Evolutionary conservation across 768 basidiomycete species (phyloP).

Genomic region (Trametes coccinea): DNA sequence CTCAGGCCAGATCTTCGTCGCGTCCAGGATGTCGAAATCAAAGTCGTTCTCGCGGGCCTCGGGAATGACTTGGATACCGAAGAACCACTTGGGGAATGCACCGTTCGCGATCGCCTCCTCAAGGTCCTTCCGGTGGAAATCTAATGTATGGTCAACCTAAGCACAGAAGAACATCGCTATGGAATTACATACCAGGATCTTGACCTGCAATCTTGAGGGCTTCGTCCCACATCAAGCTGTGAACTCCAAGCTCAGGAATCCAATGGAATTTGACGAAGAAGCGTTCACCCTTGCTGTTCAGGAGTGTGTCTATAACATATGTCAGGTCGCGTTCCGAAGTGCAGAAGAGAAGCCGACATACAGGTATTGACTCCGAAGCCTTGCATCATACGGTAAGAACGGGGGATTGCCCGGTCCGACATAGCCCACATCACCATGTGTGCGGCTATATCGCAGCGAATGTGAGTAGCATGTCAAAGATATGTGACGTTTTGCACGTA

Average conservation of each 20-base stretch:
- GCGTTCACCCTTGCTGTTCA: conserved; percentile 65
- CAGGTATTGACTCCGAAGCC: conserved; percentile 88
- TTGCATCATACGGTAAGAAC: conserved; percentile 88
- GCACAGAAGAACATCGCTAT: neutral
- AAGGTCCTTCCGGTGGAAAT: conserved; percentile 87
- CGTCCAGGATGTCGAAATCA: conserved; percentile 85
- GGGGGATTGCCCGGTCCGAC: conserved; percentile 83
- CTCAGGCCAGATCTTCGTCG: conserved; percentile 86
- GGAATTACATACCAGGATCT: conserved; percentile 60
- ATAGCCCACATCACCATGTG: conserved; percentile 85
- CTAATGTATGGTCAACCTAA: conserved; percentile 32
- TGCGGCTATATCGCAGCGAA: conserved; percentile 40
- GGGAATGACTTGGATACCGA: conserved; percentile 73
- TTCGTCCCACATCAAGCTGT: conserved; percentile 88
- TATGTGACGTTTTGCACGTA: conserved; percentile 22
- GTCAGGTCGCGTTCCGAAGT: neutral
- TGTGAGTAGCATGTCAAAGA: conserved; percentile 7
- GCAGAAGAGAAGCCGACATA: neutral
- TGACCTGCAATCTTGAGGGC: conserved; percentile 80
- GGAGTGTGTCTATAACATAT: conserved; percentile 45
- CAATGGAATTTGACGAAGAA: conserved; percentile 91
- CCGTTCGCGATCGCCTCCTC: conserved; percentile 79
- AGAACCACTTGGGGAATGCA: conserved; percentile 72
- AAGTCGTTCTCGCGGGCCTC: conserved; percentile 77
- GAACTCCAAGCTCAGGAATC: conserved; percentile 78